These are phyloP conservation scores for Trichoderma pleuroti DNA, from an alignment of 2,329 filamentous ascomycete genomes.

Conservation along the genomic window DNA sequence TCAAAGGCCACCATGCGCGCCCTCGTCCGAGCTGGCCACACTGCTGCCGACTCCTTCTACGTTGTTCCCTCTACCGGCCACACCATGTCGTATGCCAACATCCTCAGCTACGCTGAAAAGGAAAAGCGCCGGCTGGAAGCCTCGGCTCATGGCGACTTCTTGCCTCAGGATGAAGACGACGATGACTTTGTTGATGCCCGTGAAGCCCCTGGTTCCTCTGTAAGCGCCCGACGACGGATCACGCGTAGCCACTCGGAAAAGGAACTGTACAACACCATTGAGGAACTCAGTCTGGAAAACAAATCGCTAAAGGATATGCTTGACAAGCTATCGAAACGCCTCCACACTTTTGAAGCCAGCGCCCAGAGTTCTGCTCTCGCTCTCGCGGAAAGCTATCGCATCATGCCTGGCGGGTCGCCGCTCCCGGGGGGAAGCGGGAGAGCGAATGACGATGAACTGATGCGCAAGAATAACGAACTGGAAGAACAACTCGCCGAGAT, in stretches of 20 bases:
- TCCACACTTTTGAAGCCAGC: slow-evolving; percentile 92
- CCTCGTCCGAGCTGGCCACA: slow-evolving; percentile 65
- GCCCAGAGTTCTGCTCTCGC: slow-evolving; percentile 84
- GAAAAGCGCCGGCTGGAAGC: slow-evolving; percentile 59
- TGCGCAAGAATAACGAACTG: slow-evolving; percentile 57
- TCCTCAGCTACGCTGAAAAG: slow-evolving; percentile 68
- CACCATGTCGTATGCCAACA: slow-evolving; percentile 89
- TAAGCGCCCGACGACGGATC: slow-evolving; percentile 40
- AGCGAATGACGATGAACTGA: slow-evolving; percentile 36
- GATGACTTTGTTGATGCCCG: slow-evolving; percentile 89
- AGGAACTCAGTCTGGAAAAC: slow-evolving; percentile 89
- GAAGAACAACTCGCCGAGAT: slow-evolving; percentile 61
- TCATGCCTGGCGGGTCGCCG: slow-evolving; percentile 57
- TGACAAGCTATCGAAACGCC: slow-evolving; percentile 78
- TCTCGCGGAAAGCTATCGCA: slow-evolving; percentile 76
- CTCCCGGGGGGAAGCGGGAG: slow-evolving; percentile 26
- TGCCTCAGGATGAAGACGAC: slow-evolving; percentile 54
- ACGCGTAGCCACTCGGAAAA: slow-evolving; percentile 41
- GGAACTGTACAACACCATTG: slow-evolving; percentile 64
- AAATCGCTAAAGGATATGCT: slow-evolving; percentile 78
- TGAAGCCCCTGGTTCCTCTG: slow-evolving; percentile 55
- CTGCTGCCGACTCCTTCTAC: slow-evolving; percentile 77
- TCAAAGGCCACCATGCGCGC: slow-evolving; percentile 81
- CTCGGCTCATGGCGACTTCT: slow-evolving; percentile 45
- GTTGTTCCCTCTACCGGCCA: slow-evolving; percentile 89